phyloP scores from a whole-genome alignment of 805 yeast species.

The Candida anglica region DNA sequence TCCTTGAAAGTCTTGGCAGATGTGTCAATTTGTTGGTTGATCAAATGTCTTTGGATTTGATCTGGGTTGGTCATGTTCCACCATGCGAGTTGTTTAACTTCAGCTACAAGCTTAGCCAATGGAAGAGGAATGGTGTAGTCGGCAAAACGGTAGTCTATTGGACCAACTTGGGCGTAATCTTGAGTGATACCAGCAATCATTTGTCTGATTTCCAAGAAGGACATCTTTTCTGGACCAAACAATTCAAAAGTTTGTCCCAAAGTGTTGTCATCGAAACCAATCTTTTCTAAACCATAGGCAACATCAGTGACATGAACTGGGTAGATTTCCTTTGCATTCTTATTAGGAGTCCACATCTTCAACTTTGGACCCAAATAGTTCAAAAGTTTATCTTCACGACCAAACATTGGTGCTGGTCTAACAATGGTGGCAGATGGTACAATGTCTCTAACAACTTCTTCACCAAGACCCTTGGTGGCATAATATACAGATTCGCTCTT shows the following conservation, averaged over 20 bases:
- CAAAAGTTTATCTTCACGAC: slow-evolving; percentile 67
- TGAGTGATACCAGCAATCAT: slow-evolving; percentile 63
- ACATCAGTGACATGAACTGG: slow-evolving; percentile 81
- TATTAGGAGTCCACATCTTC: slow-evolving; percentile 63
- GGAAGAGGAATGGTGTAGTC: slow-evolving; percentile 43
- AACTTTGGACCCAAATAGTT: slow-evolving; percentile 53
- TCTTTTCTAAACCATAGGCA: slow-evolving; percentile 71
- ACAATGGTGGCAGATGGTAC: slow-evolving; percentile 78
- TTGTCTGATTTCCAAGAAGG: slow-evolving; percentile 61
- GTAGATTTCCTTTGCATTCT: slow-evolving; percentile 54
- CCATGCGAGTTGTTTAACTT: slow-evolving; percentile 36
- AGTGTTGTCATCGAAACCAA: slow-evolving; percentile 79
- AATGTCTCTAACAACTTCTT: slow-evolving; percentile 61
- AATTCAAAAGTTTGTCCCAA: slow-evolving; percentile 73
- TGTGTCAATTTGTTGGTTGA: slow-evolving; percentile 61
- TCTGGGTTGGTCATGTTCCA: slow-evolving; percentile 62
- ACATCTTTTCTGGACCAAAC: slow-evolving; percentile 63
- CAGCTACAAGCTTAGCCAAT: slow-evolving; percentile 43
- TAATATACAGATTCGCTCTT: slow-evolving; percentile 65
- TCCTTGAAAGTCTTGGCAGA: slow-evolving; percentile 63
- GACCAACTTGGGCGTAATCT: slow-evolving; percentile 42
- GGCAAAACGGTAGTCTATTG: slow-evolving; percentile 38
- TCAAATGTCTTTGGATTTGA: slow-evolving; percentile 66
- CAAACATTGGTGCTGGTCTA: slow-evolving; percentile 79
- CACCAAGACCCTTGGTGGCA: slow-evolving; percentile 78